Evolutionary conservation across 768 basidiomycete genomes (phyloP), one percentile per base, ranked within the genome.

Genomic region (Omphalotus guepiniiformis): DNA sequence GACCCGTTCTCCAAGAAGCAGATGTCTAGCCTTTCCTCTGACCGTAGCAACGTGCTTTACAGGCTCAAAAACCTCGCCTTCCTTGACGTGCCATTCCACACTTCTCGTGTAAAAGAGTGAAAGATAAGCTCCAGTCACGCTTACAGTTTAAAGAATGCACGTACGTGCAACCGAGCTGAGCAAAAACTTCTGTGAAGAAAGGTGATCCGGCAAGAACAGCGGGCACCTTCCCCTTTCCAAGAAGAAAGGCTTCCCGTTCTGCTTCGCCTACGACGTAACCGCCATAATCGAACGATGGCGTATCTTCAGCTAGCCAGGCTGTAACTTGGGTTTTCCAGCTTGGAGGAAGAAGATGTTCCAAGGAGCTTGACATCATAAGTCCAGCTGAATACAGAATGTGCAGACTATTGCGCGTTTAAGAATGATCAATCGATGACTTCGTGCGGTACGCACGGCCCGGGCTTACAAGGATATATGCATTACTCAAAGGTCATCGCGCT

Each of bases 241-340:
- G 76, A 15, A 98, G 78, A 60, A 83, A 86, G 6, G 96, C 96
- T 62, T 88, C 84, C 34, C 92, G 82, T 29, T 78, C 69, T 6
- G 78, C 85, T 60, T 98, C 94, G 12, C 95, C 95, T 7, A 99
- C 95, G 39, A 98, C 92, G 59, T 88, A 95, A 2, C 95, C 95
- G 30, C 88, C 94, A 54, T 92, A 96, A 66, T 99, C 95, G 56
- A 97, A 96, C 1, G 91, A 93, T 1, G 95, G 95, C 0, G 86
- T 88, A 61, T 98, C 95, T 67, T 99, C 95, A 6, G 80, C 80
- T 25, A 94, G 79, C 95, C 95, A 99, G 12, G 62, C 69, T 2
- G 76, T 68, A 44, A 98, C 78, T 53, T 91, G 83, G 1, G 78
- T 58, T 64, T 88, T 92, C 95, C 94, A 98, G 58, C 84, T 90